These are phyloP conservation scores for Aspergillaceae sp. DNA, from an alignment of 2,329 filamentous ascomycete species.

Conservation along the genomic window DNA sequence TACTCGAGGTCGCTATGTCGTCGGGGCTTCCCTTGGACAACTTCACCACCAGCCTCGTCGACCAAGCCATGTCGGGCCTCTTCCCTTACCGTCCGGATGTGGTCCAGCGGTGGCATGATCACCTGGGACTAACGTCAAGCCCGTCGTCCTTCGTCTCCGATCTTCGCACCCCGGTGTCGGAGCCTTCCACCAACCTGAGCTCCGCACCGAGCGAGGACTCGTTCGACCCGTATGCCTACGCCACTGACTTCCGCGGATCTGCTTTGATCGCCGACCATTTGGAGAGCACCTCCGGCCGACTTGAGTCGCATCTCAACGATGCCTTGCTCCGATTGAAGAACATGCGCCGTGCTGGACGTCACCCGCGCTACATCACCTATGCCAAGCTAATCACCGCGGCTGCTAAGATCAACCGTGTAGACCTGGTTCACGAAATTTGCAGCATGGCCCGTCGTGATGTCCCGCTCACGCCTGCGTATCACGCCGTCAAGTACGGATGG, in stretches of 20 bases:
- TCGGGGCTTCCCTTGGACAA: slow-evolving; percentile 47
- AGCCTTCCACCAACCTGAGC: slow-evolving; percentile 42
- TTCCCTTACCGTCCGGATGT: slow-evolving; percentile 39
- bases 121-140: slow-evolving; percentile 38
- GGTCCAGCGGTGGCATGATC: slow-evolving; percentile 50
- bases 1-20: slow-evolving; percentile 50
- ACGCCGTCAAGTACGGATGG: slow-evolving; percentile 89
- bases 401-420: slow-evolving; percentile 73
- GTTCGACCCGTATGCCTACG: slow-evolving; percentile 83
- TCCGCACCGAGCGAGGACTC: slow-evolving; percentile 65
- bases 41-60: slow-evolving; percentile 48
- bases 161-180: slow-evolving; percentile 33
- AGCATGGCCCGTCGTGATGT: slow-evolving; percentile 84
- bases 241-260: slow-evolving; percentile 88
- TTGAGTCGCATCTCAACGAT: slow-evolving; percentile 66
- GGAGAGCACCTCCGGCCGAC: slow-evolving; percentile 67
- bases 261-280: slow-evolving; percentile 82
- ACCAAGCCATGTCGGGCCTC: slow-evolving; percentile 50
- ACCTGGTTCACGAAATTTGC: slow-evolving; percentile 76
- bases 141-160: slow-evolving; percentile 37
- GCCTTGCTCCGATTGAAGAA: slow-evolving; percentile 78
- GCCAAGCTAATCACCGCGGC: slow-evolving; percentile 89
- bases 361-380: slow-evolving; percentile 93
- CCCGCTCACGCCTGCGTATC: slow-evolving; percentile 73
- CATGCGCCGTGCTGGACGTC: slow-evolving; percentile 83